Conservation (phyloP, 768 basidiomycete genomes). For the Trametes meyenii region DNA sequence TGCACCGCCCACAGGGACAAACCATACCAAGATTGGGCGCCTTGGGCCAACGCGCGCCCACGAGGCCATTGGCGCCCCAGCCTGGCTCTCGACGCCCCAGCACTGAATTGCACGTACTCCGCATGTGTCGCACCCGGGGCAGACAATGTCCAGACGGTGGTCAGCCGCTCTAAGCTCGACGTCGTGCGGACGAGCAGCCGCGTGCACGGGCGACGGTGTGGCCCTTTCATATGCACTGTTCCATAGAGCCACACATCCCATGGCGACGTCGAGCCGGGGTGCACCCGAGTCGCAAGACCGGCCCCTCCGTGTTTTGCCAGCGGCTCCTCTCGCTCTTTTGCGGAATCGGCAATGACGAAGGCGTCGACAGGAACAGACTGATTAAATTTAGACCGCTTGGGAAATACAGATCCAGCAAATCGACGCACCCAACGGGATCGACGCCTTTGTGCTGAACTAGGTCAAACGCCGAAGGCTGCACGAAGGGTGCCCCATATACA, state of each 20-base stretch:
- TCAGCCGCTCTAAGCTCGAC: slow-evolving; percentile 9
- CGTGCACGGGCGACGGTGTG: slow-evolving; percentile 2
- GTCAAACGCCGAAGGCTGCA: slow-evolving; percentile 1
- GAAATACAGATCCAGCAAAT: slow-evolving; percentile 14
- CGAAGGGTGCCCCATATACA: slow-evolving; percentile 8
- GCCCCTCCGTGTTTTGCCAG: slow-evolving; percentile 6
- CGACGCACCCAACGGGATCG: slow-evolving; percentile 11
- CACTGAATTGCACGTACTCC: slow-evolving; percentile 2
- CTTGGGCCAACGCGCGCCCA: slow-evolving; percentile 1
- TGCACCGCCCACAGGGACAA: slow-evolving; percentile 16
- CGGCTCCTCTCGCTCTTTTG: not conserved
- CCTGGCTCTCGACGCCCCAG: not conserved
- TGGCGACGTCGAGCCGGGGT: slow-evolving; percentile 21
- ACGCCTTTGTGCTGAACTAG: slow-evolving; percentile 18
- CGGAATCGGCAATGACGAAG: slow-evolving; percentile 16
- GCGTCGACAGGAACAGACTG: not conserved
- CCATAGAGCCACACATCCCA: slow-evolving; percentile 10
- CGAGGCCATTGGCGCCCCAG: not conserved
- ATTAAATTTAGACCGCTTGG: slow-evolving; percentile 15
- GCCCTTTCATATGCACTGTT: slow-evolving; percentile 10
- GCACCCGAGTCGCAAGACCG: slow-evolving; percentile 9
- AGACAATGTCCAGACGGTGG: slow-evolving; percentile 7
- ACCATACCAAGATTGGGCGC: not conserved
- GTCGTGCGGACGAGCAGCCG: slow-evolving; percentile 12
- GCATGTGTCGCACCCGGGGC: slow-evolving; percentile 1